phyloP scores from a whole-genome alignment of 2,329 filamentous ascomycete species.

The Teratosphaeria gauchensis region DNA sequence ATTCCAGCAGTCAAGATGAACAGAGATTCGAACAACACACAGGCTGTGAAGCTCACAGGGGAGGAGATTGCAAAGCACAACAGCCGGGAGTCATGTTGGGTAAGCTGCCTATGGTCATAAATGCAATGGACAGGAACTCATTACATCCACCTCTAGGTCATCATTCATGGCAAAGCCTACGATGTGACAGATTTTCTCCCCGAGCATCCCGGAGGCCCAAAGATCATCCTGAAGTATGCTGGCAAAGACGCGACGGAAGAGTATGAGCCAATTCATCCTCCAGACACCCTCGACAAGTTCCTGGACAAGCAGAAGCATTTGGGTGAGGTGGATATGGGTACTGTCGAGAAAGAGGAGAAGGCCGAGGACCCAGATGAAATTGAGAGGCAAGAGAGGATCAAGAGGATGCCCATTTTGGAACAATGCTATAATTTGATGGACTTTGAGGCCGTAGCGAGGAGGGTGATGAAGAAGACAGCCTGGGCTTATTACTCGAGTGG shows the following conservation, averaged over 20 bases:
- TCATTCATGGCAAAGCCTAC: slow-evolving; percentile 68
- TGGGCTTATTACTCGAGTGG: slow-evolving; percentile 98
- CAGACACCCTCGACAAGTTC: slow-evolving; percentile 75
- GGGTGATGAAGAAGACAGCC: slow-evolving; percentile 88
- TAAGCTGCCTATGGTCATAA: slow-evolving; percentile 28
- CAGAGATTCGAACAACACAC: slow-evolving; percentile 31
- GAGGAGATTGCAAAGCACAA: slow-evolving; percentile 64
- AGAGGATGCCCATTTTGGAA: slow-evolving; percentile 71
- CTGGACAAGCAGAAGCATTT: slow-evolving; percentile 78
- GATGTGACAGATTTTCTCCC: slow-evolving; percentile 45
- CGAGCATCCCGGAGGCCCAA: slow-evolving; percentile 65
- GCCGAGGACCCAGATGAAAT: slow-evolving; percentile 61
- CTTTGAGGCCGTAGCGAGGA: slow-evolving; percentile 85
- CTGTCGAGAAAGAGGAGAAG: slow-evolving; percentile 59
- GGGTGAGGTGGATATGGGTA: slow-evolving; percentile 80
- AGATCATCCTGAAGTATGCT: slow-evolving; percentile 94
- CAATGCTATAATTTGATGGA: slow-evolving; percentile 93
- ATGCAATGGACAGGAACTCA: neutral
- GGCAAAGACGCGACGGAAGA: slow-evolving; percentile 90
- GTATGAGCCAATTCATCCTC: slow-evolving; percentile 81
- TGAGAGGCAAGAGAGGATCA: slow-evolving; percentile 53
- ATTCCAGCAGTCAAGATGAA: slow-evolving; percentile 25
- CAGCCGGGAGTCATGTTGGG: slow-evolving; percentile 77
- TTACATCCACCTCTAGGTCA: slow-evolving; percentile 22
- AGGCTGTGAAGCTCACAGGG: slow-evolving; percentile 36